phyloP scores from a whole-genome alignment of 768 basidiomycete genomes.

The Rickenella mellea region DNA sequence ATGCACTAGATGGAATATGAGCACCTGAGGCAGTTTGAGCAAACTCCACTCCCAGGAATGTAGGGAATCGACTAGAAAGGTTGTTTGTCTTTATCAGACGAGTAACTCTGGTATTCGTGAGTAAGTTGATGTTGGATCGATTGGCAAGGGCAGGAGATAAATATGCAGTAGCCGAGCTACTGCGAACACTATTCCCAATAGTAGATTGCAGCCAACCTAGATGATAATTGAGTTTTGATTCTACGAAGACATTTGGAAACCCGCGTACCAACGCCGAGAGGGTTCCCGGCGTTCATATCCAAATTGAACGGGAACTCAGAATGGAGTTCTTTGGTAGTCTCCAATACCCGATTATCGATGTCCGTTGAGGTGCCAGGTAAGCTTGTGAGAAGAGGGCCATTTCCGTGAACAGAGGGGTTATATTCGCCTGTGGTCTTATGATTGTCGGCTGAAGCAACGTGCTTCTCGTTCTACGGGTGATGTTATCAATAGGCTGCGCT shows the following conservation, averaged over 20 bases:
- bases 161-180: slow-evolving; percentile 6
- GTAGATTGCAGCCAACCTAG: slow-evolving; percentile 11
- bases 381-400: slow-evolving; percentile 9
- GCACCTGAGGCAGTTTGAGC: background rate
- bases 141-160: slow-evolving; percentile 4
- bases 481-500: too few species aligned
- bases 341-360: slow-evolving; percentile 9
- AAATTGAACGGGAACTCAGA: slow-evolving; percentile 9
- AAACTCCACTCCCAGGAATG: slow-evolving; percentile 4
- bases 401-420: slow-evolving; percentile 10
- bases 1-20: background rate
- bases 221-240: background rate
- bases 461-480: slow-evolving; percentile 8
- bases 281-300: slow-evolving; percentile 10
- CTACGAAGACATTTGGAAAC: background rate
- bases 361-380: slow-evolving; percentile 8
- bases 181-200: slow-evolving; percentile 9
- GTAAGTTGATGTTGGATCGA: slow-evolving; percentile 5
- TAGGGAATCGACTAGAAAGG: background rate
- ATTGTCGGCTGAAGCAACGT: slow-evolving; percentile 7
- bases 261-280: slow-evolving; percentile 9
- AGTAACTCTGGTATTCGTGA: slow-evolving; percentile 3
- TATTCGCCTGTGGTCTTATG: slow-evolving; percentile 12
- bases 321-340: slow-evolving; percentile 4
- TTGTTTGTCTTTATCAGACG: background rate